Evolutionary conservation across 2,329 filamentous ascomycete genomes (phyloP), one percentile per base, ranked within the genome.

Genomic region (Immersiporthe knoxdaviesiana): DNA sequence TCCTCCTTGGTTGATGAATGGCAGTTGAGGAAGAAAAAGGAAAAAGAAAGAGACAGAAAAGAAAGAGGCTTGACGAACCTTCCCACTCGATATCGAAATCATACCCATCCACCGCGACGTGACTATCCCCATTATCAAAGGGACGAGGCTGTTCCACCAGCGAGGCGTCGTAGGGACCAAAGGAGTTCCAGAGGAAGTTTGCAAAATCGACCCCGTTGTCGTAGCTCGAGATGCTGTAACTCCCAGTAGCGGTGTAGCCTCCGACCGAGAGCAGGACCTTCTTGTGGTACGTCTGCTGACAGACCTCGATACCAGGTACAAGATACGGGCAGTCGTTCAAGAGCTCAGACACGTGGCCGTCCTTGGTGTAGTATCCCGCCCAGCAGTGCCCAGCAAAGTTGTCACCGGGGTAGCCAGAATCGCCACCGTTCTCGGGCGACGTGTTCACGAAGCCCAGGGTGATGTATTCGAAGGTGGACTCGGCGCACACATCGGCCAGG

Each of bases 191-290:
- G 67, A 82, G 66, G 71, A 81, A 81, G 47, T 79, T 70, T 63
- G 77, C 80, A 73, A 82, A 81, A 18, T 76, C 72, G 24, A 71
- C 61, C 44, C 78, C 80, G 7, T 77, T 74, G 24, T 72, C 66
- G 11, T 71, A 66, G 54, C 68, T 74, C 1, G 77, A 77, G 54
- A 82, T 65, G 18, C 75, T 74, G 72, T 82, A 82, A 76, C 80
- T 75, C 14, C 16, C 32, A 24, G 65, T 39, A 27, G 65, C 32
- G 8, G 69, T 69, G 62, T 72, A 85, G 54, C 89, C 89, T 59
- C 89, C 89, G 61, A 91, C 83, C 16, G 89, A 91, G 35, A 91
- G 81, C 56, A 91, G 78, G 65, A 91, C 84, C 71, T 88, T 90
- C 79, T 90, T 91, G 67, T 84, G 84, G 47, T 69, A 68, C 68